A percentile compares a stretch with the other conserved stretches of the same genome.
Conservation (phyloP, 2,329 filamentous ascomycete species). For the Alternaria postmessia region DNA sequence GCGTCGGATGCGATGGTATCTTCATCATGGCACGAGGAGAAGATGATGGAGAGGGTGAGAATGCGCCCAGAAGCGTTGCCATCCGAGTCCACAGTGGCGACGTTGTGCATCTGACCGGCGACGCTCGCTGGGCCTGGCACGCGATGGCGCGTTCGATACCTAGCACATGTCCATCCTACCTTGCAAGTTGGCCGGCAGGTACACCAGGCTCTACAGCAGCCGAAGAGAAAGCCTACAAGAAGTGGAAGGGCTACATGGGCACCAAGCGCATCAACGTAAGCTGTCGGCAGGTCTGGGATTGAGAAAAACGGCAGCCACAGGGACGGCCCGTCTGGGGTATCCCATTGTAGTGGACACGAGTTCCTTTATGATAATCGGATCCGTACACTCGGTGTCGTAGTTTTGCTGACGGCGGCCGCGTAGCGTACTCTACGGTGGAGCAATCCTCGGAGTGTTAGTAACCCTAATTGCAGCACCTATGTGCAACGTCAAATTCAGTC, state of each 20-base stretch:
- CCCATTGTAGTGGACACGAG: constrained; percentile 11
- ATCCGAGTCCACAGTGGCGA: constrained; percentile 78
- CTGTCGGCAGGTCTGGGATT: constrained; percentile 53
- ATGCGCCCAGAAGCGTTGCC: constrained; percentile 42
- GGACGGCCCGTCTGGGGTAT: constrained; percentile 11
- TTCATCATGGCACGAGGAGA: constrained; percentile 74
- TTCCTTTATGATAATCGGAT: not conserved
- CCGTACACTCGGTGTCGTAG: constrained; percentile 2
- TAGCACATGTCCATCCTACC: constrained; percentile 77
- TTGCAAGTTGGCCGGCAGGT: constrained; percentile 75
- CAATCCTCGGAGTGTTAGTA: constrained; percentile 1
- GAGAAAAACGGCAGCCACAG: constrained; percentile 14
- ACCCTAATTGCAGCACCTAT: not conserved
- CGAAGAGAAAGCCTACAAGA: constrained; percentile 47
- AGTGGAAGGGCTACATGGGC: constrained; percentile 52
- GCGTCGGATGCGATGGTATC: constrained; percentile 87
- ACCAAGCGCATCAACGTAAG: constrained; percentile 52
- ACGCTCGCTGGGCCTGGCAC: constrained; percentile 91
- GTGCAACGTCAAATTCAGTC: not conserved
- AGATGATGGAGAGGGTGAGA: constrained; percentile 41
- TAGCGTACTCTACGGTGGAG: constrained; percentile 4
- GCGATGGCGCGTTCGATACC: constrained; percentile 87
- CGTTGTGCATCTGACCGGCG: constrained; percentile 84
- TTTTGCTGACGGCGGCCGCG: not conserved
- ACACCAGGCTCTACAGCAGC: constrained; percentile 42